These are phyloP conservation scores for Chalciporus sp. DNA, from an alignment of 1,284 basidiomycete genomes.

Conservation along the genomic window DNA sequence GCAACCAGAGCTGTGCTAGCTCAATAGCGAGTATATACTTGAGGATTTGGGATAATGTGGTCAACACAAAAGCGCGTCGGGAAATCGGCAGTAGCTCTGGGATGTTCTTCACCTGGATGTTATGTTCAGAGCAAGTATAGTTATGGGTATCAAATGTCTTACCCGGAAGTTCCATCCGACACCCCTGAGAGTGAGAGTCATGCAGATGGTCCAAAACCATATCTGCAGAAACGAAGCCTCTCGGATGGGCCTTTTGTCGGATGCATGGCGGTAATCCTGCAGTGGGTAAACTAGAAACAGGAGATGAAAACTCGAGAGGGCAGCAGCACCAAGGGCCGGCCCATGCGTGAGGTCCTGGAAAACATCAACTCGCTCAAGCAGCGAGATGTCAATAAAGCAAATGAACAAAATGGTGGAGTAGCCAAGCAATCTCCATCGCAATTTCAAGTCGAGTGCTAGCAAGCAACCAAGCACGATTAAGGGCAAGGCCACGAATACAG, in stretches of 20 bases:
- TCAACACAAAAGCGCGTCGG: too few species aligned
- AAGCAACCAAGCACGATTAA: not conserved
- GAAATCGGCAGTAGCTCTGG: conserved; percentile 10
- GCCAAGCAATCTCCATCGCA: not conserved
- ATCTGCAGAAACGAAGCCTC: not conserved
- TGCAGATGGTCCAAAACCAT: not conserved
- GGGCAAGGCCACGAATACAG: not conserved
- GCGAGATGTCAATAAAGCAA: not conserved
- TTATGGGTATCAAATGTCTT: not conserved
- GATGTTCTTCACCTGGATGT: conserved; percentile 6
- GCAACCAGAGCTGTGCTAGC: too few species aligned
- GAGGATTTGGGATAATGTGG: too few species aligned
- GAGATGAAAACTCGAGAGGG: not conserved
- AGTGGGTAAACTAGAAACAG: not conserved
- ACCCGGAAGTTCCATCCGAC: conserved; percentile 6
- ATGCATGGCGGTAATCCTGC: not conserved
- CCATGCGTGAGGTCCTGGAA: not conserved
- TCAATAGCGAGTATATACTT: too few species aligned
- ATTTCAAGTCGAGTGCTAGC: not conserved
- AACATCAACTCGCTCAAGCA: not conserved
- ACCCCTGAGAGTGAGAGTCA: not conserved
- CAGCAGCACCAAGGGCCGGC: not conserved
- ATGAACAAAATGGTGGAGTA: not conserved
- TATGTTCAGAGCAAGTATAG: not conserved
- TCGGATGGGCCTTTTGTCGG: not conserved